A percentile compares a stretch with the other conserved stretches of the same genome.
Conservation (phyloP, 345 rosid genomes). For the Gossypium mustelinum region DNA sequence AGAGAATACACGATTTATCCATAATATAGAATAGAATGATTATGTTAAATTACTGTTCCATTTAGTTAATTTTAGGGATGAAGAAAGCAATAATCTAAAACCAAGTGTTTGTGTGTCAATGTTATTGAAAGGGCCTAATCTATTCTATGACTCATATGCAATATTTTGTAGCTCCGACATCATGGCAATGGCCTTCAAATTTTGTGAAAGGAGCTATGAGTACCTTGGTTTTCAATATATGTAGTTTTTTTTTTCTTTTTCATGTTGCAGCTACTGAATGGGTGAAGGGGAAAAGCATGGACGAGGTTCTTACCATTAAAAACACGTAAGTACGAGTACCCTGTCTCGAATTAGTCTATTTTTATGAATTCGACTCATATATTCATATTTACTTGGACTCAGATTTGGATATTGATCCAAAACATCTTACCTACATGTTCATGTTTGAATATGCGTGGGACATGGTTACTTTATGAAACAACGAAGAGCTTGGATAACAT, state of each 20-base stretch:
- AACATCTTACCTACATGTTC: background rate
- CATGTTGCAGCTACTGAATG: constrained; percentile 59
- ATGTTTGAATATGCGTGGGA: too few species aligned
- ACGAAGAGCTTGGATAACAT: too few species aligned
- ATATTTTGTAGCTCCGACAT: background rate
- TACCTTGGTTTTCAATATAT: background rate
- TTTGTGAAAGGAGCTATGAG: background rate
- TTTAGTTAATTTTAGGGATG: background rate
- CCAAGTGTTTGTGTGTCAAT: background rate
- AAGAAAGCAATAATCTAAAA: background rate
- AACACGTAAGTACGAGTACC: constrained; percentile 61
- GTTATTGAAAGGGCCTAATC: background rate
- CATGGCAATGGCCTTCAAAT: background rate
- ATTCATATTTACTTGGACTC: too few species aligned
- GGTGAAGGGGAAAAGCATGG: constrained; percentile 95
- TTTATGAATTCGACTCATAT: background rate
- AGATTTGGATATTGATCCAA: background rate
- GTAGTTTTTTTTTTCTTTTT: too few species aligned
- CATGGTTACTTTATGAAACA: too few species aligned
- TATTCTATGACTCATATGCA: background rate
- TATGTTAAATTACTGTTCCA: background rate
- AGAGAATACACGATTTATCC: background rate
- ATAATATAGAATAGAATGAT: background rate
- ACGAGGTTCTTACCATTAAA: constrained; percentile 80
- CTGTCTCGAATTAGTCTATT: background rate